Evolutionary conservation across 306 rosid genomes (phyloP).

Genomic region (Lablab purpureus): DNA sequence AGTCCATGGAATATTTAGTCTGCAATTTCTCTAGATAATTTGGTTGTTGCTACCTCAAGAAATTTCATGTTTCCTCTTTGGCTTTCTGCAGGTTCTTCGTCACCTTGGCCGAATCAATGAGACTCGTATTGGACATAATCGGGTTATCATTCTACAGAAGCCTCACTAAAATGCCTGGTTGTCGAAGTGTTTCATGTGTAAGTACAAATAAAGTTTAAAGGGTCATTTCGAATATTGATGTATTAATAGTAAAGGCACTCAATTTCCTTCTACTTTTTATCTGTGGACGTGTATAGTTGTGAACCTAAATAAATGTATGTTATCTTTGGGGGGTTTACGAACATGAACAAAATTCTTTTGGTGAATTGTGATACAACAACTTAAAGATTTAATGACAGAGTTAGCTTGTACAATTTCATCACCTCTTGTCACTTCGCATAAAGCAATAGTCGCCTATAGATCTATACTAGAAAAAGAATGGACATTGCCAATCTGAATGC

Average conservation of each 20-base stretch:
- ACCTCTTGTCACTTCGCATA: not conserved
- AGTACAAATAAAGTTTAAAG: not conserved
- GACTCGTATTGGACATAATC: constrained; percentile 82
- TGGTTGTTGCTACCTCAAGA: not conserved
- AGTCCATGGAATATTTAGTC: not conserved
- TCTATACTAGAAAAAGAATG: not conserved
- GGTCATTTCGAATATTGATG: constrained; percentile 1
- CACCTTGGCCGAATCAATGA: constrained; percentile 93
- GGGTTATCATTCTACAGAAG: constrained; percentile 75
- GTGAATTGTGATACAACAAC: not conserved
- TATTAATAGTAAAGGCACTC: not conserved
- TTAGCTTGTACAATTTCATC: not conserved
- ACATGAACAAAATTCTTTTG: not conserved
- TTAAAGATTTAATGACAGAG: not conserved
- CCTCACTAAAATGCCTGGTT: constrained; percentile 55
- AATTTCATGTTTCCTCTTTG: constrained; percentile 10
- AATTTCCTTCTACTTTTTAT: not conserved
- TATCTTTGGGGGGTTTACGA: not conserved
- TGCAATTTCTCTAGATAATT: constrained; percentile 1
- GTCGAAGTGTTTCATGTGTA: not conserved
- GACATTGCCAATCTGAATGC: not conserved
- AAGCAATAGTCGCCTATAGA: not conserved
- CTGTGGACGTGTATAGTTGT: not conserved
- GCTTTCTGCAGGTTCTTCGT: constrained; percentile 80
- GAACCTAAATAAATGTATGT: not conserved